Conservation (phyloP, 441 rosid species). For the Isatis lusitanica region DNA sequence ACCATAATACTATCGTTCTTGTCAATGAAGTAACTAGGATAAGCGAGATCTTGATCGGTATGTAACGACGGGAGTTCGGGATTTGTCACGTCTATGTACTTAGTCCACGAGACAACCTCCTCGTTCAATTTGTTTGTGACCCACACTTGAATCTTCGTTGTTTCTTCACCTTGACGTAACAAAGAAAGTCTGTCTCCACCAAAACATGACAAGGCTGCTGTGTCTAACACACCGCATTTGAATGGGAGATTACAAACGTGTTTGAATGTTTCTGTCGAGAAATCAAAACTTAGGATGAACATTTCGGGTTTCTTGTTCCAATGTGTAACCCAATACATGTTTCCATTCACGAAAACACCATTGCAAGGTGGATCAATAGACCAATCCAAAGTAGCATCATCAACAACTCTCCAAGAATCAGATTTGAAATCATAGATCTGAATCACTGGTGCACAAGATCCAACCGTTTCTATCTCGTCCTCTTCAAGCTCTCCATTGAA, state of each 20-base stretch:
- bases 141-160: conserved; percentile 30
- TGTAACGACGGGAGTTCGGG: conserved; percentile 27
- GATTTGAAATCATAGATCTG: conserved; percentile 19
- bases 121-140: conserved; percentile 11
- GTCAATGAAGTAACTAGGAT: conserved; percentile 29
- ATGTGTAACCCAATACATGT: conserved; percentile 36
- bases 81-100: conserved; percentile 19
- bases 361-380: conserved; percentile 30
- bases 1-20: conserved; percentile 13
- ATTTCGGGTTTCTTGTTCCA: conserved; percentile 22
- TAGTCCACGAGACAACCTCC: conserved; percentile 25
- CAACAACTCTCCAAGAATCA: conserved; percentile 20
- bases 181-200: conserved; percentile 31
- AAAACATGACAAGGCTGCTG: conserved; percentile 20
- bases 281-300: conserved; percentile 31
- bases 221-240: conserved; percentile 11
- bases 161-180: conserved; percentile 24
- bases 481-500: conserved; percentile 15
- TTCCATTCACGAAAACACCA: conserved; percentile 33
- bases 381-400: conserved; percentile 24
- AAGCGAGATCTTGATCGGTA: conserved; percentile 23
- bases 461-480: background rate
- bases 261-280: conserved; percentile 23
- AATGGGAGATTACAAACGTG: conserved; percentile 2
- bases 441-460: conserved; percentile 8